Base-by-base conservation (phyloP, 2,329 filamentous ascomycete species). In the Diaporthe nobilis region DNA sequence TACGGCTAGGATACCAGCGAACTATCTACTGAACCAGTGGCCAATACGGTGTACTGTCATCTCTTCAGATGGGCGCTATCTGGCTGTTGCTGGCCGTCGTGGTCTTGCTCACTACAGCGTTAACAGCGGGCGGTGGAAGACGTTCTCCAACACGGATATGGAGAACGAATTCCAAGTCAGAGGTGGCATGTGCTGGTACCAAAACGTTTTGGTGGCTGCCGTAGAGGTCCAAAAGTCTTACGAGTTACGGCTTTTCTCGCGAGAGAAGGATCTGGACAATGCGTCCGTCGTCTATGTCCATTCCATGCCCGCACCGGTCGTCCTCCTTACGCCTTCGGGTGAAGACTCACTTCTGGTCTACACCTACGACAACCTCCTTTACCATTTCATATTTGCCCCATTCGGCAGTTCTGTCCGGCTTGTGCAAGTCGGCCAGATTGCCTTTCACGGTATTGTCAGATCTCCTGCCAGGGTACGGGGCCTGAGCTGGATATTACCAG, bases 131-230 rank as follows among this genome's bases (percentile, higher is more conserved):
- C 91, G 97, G 75, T 99, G 97, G 97, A 98, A 98, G 83, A 97
- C 94, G 0, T 99, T 99, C 82, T 90, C 93, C 67, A 95, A 96
- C 80, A 90, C 92, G 37, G 91, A 90, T 42, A 90, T 93, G 81
- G 97, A 98, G 84, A 95, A 96, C 80, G 95, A 96, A 77, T 99
- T 99, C 82, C 92, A 95, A 34, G 95, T 99, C 20, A 90, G 96
- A 77, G 97, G 97, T 67, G 97, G 97, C 9, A 98, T 99, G 96
- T 98, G 96, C 83, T 99, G 97, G 97, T 96, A 98, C 82, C 95
- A 98, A 79, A 96, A 99, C 84, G 94, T 98, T 44, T 88, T 99
- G 25, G 94, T 98, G 74, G 96, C 95, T 53, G 95, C 96, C 5
- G 93, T 98, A n/a, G 97, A 99, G 84, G 92, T 92, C 72, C 94